Conservation (phyloP, 371 early-diverging fungal species). For the Conidiobolus incongruus region DNA sequence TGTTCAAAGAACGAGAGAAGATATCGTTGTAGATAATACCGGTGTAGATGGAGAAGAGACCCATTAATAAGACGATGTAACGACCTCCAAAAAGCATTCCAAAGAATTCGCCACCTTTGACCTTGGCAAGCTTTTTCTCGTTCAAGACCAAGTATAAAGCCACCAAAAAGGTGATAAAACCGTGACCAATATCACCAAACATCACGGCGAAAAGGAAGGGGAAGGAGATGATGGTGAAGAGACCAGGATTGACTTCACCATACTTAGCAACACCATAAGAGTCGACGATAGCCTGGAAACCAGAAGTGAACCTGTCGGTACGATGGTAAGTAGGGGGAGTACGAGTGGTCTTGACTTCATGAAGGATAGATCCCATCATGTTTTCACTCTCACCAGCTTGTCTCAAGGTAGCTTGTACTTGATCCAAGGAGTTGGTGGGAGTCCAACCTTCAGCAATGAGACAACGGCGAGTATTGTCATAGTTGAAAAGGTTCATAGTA, state of each 20-base stretch:
- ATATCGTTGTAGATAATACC: slow-evolving; percentile 98
- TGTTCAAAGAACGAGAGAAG: slow-evolving; percentile 61
- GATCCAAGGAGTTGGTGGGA: slow-evolving; percentile 54
- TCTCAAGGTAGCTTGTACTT: slow-evolving; percentile 59
- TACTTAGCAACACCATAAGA: slow-evolving; percentile 98
- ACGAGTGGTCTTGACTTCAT: slow-evolving; percentile 54
- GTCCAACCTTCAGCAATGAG: slow-evolving; percentile 97
- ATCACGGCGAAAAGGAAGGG: slow-evolving; percentile 99
- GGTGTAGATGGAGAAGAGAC: slow-evolving; percentile 89
- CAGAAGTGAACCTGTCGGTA: slow-evolving; percentile 87
- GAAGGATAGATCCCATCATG: slow-evolving; percentile 64
- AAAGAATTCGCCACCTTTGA: slow-evolving; percentile 59
- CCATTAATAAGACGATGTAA: slow-evolving; percentile 95
- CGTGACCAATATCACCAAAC: slow-evolving; percentile 99
- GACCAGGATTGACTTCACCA: slow-evolving; percentile 97
- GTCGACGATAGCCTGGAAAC: slow-evolving; percentile 95
- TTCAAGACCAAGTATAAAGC: slow-evolving; percentile 58
- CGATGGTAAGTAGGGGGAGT: slow-evolving; percentile 91
- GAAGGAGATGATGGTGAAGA: slow-evolving; percentile 94
- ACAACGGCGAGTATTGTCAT: slow-evolving; percentile 76
- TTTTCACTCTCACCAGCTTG: slow-evolving; percentile 45
- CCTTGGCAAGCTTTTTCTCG: slow-evolving; percentile 53
- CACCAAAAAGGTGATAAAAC: slow-evolving; percentile 55
- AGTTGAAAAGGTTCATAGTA: slow-evolving; percentile 84
- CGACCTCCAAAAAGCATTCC: slow-evolving; percentile 86